Evolutionary conservation across 768 basidiomycete species (phyloP), one percentile per base, ranked within the genome.

Genomic region (Daedaleopsis sinensis): DNA sequence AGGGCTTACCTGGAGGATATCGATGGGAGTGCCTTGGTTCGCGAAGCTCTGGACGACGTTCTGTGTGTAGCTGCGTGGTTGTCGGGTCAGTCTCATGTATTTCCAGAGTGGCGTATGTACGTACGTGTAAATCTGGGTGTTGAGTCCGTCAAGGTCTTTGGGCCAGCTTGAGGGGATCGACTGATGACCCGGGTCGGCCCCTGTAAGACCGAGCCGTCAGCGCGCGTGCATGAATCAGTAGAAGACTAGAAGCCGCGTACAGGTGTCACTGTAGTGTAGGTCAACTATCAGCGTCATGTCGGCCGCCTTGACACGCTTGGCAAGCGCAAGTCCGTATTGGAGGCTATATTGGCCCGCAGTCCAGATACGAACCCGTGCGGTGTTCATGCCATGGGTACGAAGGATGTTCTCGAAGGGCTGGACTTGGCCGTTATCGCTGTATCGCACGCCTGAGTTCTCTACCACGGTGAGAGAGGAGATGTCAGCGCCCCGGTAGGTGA

Each of bases 161-260:
- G 81, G 82, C 85, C 86, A 88, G 1, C 77, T 74, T 3, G 81
- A 75, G 0, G 86, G 86, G 57, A 85, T 87, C 5, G 78, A 74
- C 66, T 88, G 86, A 38, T 87, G 76, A 16, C 83, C 84, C 1
- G 86, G 85, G 70, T 88, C 85, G 1, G 86, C 86, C 86, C 86
- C 84, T 86, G 52, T 21, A 38, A 50, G 18, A 23, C 12, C 5
- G 15, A 18, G 38, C 27, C 19, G 16, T 21, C 21, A 61, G 4
- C 4, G 7, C 5, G 13, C 32, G 13, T n/a, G 38, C 10, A 39
- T 19, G 5, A 24, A 37, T 15, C 49, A 53, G 46, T 47, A 52
- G 32, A 49, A 11, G 21, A 43, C 24, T 16, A 8, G 15, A 15
- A 24, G 5, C 15, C 12, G 74, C 79, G 32, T 61, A 84, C 84